A percentile compares a stretch with the other conserved stretches of the same genome.
These are phyloP conservation scores for Saururus chinensis DNA, from an alignment of 164 flowering plant genomes.

Conservation along the genomic window DNA sequence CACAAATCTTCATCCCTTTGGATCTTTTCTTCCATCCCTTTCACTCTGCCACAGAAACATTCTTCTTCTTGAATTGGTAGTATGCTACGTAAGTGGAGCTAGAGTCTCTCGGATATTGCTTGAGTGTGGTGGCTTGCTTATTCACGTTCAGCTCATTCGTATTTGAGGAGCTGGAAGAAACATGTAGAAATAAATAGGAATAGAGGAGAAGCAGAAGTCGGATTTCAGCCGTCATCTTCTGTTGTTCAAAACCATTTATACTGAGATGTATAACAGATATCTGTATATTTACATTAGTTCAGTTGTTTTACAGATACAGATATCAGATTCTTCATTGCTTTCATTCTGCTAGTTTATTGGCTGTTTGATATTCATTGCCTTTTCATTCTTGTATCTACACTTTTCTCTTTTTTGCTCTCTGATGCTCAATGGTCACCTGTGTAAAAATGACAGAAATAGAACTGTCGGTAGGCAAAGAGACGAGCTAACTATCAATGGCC, in stretches of 20 bases:
- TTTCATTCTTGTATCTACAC: not conserved
- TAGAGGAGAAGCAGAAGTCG: not conserved
- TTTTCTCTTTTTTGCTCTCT: not conserved
- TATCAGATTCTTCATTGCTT: not conserved
- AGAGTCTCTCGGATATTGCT: conserved; percentile 12
- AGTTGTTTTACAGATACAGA: conserved; percentile 12
- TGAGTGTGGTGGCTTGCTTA: conserved; percentile 24
- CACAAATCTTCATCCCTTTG: not conserved
- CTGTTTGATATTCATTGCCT: conserved; percentile 3
- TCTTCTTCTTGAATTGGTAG: conserved; percentile 8
- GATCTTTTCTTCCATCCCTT: not conserved
- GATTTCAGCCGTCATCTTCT: conserved; percentile 10
- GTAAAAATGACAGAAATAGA: not conserved
- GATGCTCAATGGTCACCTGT: not conserved
- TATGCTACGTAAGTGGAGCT: conserved; percentile 6
- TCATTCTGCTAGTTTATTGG: not conserved
- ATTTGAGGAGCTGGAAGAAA: conserved; percentile 12
- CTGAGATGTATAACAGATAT: conserved; percentile 20
- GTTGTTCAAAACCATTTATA: conserved; percentile 17
- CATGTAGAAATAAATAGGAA: conserved; percentile 1
- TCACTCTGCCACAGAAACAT: conserved; percentile 7
- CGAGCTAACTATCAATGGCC: not conserved
- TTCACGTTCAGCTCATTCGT: conserved; percentile 21
- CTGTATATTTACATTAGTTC: conserved; percentile 23
- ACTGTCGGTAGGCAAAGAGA: conserved; percentile 21